Evolutionary conservation across 1,284 basidiomycete genomes (phyloP), one percentile per base, ranked within the genome.

Genomic region (Apiotrichum akiyoshidainum): DNA sequence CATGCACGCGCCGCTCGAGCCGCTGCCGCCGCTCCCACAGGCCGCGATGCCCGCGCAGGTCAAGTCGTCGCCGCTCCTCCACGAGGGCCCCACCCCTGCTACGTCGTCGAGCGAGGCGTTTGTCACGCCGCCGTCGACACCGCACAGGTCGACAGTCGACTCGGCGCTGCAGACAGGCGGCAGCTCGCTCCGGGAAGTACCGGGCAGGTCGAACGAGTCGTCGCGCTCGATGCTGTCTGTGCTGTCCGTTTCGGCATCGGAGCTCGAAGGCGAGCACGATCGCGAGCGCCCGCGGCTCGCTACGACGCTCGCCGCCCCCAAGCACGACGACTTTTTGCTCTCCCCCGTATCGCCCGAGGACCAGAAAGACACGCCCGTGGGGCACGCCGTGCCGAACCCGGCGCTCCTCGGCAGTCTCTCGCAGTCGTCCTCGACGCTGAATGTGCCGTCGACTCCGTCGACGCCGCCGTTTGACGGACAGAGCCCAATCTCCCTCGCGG

Each of bases 21-120:
- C 48, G n/a, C 48, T 50, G 10, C 48, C 48, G 9, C 48, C 48
- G 19, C 48, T 50, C 5, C 48, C 48, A 9, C 48, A 50, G 48
- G 35, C 48, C 1, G 35, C 48, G 2, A 50, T 50, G 48, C 48
- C 48, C 5, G 48, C 13, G 11, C 35, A 40, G 34, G 48, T 50
- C 7, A 19, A 39, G 48, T 37, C 35, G 48, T 50, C 48, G 7
- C 48, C 48, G 48, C 21, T 50, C 3, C 19, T 50, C 9, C 35
- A 50, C 13, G 35, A 50, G 37, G 34, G 45, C 6, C 42, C 19
- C 8, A 5, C 40, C 8, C 41, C 41, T 17, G 17, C 13, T 3
- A n/a, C 41, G 17, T 19, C n/a, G 19, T n/a, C 26, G 26, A 31
- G 16, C 40, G 40, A 8, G 6, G 26, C 26, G 3, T 31, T 31